Base-by-base conservation (phyloP, 345 rosid genomes). In the Camelina hispida region DNA sequence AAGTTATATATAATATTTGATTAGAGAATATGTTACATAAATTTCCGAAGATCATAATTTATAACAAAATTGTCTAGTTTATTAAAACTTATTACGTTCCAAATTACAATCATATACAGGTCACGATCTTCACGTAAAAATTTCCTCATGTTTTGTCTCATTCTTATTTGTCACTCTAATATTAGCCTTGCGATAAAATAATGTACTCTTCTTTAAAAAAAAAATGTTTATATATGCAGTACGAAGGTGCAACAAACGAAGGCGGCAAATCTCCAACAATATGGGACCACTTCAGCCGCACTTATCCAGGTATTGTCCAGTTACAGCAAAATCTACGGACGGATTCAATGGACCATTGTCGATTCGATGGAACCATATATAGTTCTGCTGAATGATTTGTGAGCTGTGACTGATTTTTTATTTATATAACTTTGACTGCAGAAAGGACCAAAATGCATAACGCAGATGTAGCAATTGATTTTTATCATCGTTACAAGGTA, bases 401-500 rank as follows among this genome's bases (percentile, higher is more conserved):
- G 16, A 25, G 9, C 4, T 13, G 17, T 62, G 20, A 62, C 13
- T 54, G 56, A 15, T 43, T 46, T 17, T 57, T 58, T 48, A 0
- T 25, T 25, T 25, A 2, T 58, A 25, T 66, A 7, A 59, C 1
- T 66, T 65, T 28, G 15, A 37, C 62, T 71, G 42, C 83, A 87
- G 86, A 77, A 6, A 83, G 83, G 52, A 84, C 85, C 53, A 56
- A 81, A 60, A 58, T 59, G 47, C 77, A 84, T 55, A 87, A 83
- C 12, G 91, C 86, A 47, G 85, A 85, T 22, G 75, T 79, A 3
- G 88, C 88, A 0, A 11, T 80, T 57, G 88, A 85, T 52, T 78
- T 75, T 35, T 87, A 83, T 62, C 81, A 87, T 44, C 82, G 73
- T 25, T 84, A 84, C 38, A 81, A 83, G 84, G 89, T 85, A 50